Evolutionary conservation across 2,329 filamentous ascomycete genomes (phyloP).

Genomic region (Blastomyces emzantsi): DNA sequence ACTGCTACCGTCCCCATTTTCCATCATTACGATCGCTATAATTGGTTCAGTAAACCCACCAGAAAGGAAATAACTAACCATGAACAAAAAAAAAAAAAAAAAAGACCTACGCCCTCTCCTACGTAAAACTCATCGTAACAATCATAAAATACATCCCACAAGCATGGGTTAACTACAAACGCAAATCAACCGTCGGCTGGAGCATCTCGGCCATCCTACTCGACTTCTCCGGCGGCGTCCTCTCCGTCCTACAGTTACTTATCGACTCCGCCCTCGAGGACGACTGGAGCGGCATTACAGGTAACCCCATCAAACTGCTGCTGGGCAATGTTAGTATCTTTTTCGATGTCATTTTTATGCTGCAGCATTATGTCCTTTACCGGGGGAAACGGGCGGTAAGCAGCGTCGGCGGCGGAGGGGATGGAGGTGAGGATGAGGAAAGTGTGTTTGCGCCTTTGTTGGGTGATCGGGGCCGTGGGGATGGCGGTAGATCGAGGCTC

Average conservation of each 20-base stretch:
- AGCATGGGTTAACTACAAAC: conserved; percentile 70
- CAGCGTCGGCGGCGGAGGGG: not conserved
- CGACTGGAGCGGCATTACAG: conserved; percentile 84
- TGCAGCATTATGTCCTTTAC: conserved; percentile 83
- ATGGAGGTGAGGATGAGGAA: conserved; percentile 1
- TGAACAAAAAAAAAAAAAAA: not conserved
- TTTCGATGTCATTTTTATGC: conserved; percentile 79
- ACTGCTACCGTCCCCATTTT: too few species aligned
- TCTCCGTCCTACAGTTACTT: conserved; percentile 71
- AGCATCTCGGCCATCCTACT: conserved; percentile 75
- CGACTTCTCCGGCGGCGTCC: conserved; percentile 69
- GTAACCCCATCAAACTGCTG: conserved; percentile 84
- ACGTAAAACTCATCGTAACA: conserved; percentile 82
- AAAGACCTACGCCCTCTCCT: conserved; percentile 61
- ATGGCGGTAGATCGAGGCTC: not conserved
- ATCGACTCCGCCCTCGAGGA: conserved; percentile 76
- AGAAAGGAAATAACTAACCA: not conserved
- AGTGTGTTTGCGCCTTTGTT: not conserved
- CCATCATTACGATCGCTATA: too few species aligned
- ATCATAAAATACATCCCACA: conserved; percentile 91
- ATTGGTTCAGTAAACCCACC: not conserved
- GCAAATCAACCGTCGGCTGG: conserved; percentile 81
- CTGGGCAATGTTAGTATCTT: conserved; percentile 76
- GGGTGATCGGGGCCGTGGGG: not conserved
- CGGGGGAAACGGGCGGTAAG: conserved; percentile 20